Base-by-base conservation (phyloP, 495 filamentous ascomycete species). In the Penicillium manginii region DNA sequence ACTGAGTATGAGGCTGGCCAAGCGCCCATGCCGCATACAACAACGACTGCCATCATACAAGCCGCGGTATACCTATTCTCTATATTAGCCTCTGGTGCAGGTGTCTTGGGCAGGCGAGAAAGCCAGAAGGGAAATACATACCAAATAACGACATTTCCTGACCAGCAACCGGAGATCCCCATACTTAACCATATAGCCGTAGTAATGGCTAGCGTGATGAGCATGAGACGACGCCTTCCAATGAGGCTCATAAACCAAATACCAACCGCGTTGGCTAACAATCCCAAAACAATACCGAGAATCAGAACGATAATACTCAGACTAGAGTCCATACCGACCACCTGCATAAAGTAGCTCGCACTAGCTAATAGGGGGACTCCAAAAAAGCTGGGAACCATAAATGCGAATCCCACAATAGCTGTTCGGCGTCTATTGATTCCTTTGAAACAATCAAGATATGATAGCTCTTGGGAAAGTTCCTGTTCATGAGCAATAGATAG, bases 391-490 rank as follows among this genome's bases (percentile, higher is more conserved):
- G 73, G 69, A 4, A 73, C 42, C 8, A 68, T 52, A 19, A 63
- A 65, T 0, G 67, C 71, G 50, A 79, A 81, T n/a, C 76, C 65
- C n/a, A 71, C 65, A 49, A 84, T 80, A 50, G 73, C 57, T 12
- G 82, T 83, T 7, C 81, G 74, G 5, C 75, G 74, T n/a, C 67
- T 68, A 50, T 82, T 76, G 3, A 64, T 64, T 18, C 78, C 78
- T 6, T 61, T 62, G 57, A 79, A 80, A 39, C 79, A 76, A 39
- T 83, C 80, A 0, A 69, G 7, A 53, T 77, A 74, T 12, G 60
- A 72, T 14, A 76, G 62, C 15, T 63, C 52, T 3, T 46, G 54
- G 3, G 55, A 56, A 21, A 59, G 14, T n/a, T 67, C 54, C 14
- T 64, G 52, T 17, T 69, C 70, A 11, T 64, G 53, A 3, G 52